These are phyloP conservation scores for Phyllosticta citribraziliensis DNA, from an alignment of 2,329 filamentous ascomycete genomes.

Conservation along the genomic window DNA sequence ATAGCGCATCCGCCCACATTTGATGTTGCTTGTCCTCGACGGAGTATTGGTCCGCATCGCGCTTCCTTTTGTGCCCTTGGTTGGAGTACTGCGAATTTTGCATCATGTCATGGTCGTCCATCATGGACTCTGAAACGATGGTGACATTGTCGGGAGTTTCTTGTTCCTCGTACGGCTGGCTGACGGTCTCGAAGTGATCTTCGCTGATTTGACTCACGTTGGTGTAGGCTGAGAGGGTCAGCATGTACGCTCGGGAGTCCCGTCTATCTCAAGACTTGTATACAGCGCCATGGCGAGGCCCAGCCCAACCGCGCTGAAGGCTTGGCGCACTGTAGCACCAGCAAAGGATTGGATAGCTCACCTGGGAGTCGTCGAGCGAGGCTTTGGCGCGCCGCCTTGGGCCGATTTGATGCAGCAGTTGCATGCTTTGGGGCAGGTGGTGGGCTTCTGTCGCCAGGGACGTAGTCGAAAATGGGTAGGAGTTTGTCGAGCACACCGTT, in stretches of 20 bases:
- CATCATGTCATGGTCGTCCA: slow-evolving; percentile 71
- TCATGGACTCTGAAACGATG: slow-evolving; percentile 72
- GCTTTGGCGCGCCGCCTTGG: slow-evolving; percentile 62
- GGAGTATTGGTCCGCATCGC: slow-evolving; percentile 55
- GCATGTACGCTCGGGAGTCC: no score
- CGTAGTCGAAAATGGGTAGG: slow-evolving; percentile 79
- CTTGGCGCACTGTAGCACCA: not conserved
- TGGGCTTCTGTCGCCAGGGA: slow-evolving; percentile 74
- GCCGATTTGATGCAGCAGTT: slow-evolving; percentile 58
- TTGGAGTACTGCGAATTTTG: slow-evolving; percentile 56
- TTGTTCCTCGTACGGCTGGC: slow-evolving; percentile 57
- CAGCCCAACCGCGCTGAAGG: not conserved
- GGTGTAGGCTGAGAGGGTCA: slow-evolving; percentile 8
- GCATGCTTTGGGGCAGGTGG: slow-evolving; percentile 90
- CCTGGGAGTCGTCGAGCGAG: slow-evolving; percentile 33
- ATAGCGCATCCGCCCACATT: slow-evolving; percentile 81
- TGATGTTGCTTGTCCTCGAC: slow-evolving; percentile 73
- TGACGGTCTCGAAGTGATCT: slow-evolving; percentile 58
- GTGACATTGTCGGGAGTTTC: slow-evolving; percentile 78
- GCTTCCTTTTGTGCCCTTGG: slow-evolving; percentile 64
- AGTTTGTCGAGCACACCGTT: slow-evolving; percentile 82
- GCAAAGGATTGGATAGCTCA: not conserved
- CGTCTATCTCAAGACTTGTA: not conserved
- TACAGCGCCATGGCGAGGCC: not conserved
- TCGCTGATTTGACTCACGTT: slow-evolving; percentile 36